phyloP scores from a whole-genome alignment of 257 asterid species.

The Fraxinus anomala region DNA sequence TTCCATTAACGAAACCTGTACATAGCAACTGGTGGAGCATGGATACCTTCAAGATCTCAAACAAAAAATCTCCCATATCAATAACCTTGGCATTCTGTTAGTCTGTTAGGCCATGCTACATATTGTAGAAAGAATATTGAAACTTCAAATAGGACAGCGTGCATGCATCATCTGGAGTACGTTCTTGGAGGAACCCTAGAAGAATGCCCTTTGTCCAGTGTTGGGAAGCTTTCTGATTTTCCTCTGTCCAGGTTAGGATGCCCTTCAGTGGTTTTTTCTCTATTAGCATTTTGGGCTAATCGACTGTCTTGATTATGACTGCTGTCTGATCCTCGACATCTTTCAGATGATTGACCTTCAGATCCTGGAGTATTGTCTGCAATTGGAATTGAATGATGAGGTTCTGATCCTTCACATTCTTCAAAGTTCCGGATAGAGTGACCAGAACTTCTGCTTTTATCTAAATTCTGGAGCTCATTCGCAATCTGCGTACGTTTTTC shows the following conservation, averaged over 20 bases:
- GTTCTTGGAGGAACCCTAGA: conserved; percentile 54
- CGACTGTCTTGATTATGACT: conserved; percentile 19
- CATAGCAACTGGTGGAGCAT: conserved; percentile 12
- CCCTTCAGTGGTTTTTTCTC: conserved; percentile 41
- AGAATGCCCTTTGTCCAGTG: conserved; percentile 44
- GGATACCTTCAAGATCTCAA: conserved; percentile 9
- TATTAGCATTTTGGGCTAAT: conserved; percentile 29
- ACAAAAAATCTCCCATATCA: conserved; percentile 16
- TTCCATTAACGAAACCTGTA: neutral
- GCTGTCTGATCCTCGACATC: conserved; percentile 11
- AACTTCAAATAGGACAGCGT: neutral
- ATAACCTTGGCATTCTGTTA: neutral
- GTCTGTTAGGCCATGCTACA: conserved; percentile 22
- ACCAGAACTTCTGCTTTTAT: conserved; percentile 47
- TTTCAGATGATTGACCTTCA: conserved; percentile 37
- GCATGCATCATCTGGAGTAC: conserved; percentile 56
- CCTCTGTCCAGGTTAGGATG: conserved; percentile 57
- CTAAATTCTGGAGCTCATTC: conserved; percentile 62
- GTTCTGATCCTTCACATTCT: conserved; percentile 41
- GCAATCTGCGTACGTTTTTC: conserved; percentile 79
- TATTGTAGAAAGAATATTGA: conserved; percentile 4
- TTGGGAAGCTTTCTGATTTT: conserved; percentile 61
- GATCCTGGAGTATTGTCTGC: conserved; percentile 35
- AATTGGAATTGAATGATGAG: conserved; percentile 27
- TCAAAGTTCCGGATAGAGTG: conserved; percentile 39